phyloP scores from a whole-genome alignment of 1,284 basidiomycete species.

The Mycocalia duriaeana region DNA sequence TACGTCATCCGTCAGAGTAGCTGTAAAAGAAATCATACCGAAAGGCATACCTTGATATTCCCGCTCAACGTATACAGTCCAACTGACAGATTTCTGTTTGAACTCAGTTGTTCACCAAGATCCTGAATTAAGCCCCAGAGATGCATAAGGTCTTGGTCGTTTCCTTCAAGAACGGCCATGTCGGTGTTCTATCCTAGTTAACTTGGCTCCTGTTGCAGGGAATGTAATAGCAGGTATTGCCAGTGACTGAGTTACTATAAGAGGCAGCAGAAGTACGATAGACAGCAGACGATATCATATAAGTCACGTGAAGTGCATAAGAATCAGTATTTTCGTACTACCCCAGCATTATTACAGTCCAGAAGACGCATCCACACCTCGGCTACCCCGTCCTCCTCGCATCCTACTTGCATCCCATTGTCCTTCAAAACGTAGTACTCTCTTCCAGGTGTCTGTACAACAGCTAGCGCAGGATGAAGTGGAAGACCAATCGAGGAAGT shows the following conservation, averaged over 20 bases:
- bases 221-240: too few relatives aligned
- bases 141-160: constrained; percentile 53
- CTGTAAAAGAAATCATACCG: background rate
- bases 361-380: constrained; percentile 56
- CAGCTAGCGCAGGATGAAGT: constrained; percentile 59
- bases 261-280: too few relatives aligned
- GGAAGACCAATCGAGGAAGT: constrained; percentile 30
- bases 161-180: constrained; percentile 32
- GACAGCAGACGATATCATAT: too few relatives aligned
- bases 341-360: constrained; percentile 33
- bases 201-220: background rate
- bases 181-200: background rate
- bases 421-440: constrained; percentile 66
- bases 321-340: too few relatives aligned
- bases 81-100: constrained; percentile 64
- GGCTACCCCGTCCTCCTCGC: constrained; percentile 66
- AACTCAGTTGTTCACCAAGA: constrained; percentile 78
- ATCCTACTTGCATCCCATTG: constrained; percentile 72
- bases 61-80: constrained; percentile 61
- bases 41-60: constrained; percentile 67
- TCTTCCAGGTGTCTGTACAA: constrained; percentile 59
- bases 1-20: constrained; percentile 20
- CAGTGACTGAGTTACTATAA: too few relatives aligned
- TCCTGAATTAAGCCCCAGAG: constrained; percentile 76
- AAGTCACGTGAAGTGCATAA: too few relatives aligned